Evolutionary conservation across 163 green algal genomes (phyloP).

Genomic region (Prototheca wickerhamii): DNA sequence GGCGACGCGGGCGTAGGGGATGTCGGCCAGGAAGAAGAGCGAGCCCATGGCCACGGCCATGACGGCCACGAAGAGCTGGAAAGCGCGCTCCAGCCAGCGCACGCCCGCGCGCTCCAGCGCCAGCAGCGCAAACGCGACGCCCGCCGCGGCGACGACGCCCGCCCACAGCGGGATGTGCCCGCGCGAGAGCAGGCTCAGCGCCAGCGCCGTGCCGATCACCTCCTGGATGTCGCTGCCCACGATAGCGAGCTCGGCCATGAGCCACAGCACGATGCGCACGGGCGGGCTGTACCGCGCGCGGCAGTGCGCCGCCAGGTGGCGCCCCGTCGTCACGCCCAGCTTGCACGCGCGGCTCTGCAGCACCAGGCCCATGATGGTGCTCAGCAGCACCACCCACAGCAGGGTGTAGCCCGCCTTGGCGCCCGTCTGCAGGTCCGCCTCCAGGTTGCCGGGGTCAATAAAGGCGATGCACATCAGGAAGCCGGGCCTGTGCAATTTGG

Average conservation of each 20-base stretch:
- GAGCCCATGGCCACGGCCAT: slow-evolving; percentile 66
- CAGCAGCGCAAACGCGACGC: slow-evolving; percentile 60
- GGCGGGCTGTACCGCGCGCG: slow-evolving; percentile 33
- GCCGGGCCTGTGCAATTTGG: slow-evolving; percentile 3
- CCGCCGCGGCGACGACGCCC: slow-evolving; percentile 60
- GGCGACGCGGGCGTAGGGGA: slow-evolving; percentile 34
- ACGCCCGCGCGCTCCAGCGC: slow-evolving; percentile 61
- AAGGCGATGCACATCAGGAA: slow-evolving; percentile 11
- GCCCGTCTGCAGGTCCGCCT: slow-evolving; percentile 80
- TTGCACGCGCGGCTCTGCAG: slow-evolving; percentile 70
- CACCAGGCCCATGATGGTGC: slow-evolving; percentile 47
- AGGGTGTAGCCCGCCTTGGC: slow-evolving; percentile 66
- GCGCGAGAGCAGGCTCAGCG: slow-evolving; percentile 35
- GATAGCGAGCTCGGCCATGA: slow-evolving; percentile 87
- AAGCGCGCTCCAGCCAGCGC: slow-evolving; percentile 51
- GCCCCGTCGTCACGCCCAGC: slow-evolving; percentile 70
- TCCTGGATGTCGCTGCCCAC: slow-evolving; percentile 79
- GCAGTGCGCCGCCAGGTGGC: slow-evolving; percentile 71
- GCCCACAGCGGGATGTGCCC: slow-evolving; percentile 63
- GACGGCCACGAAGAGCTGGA: slow-evolving; percentile 55
- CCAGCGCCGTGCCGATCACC: slow-evolving; percentile 59
- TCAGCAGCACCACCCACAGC: slow-evolving; percentile 79
- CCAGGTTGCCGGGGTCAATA: slow-evolving; percentile 81
- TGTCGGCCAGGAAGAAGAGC: slow-evolving; percentile 44
- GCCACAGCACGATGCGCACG: slow-evolving; percentile 56